Percentiles rank a stretch among this genome's conserved stretches.
These are phyloP conservation scores for Tolypocladium ovalisporum DNA, from an alignment of 2,329 filamentous ascomycete species.

Conservation along the genomic window DNA sequence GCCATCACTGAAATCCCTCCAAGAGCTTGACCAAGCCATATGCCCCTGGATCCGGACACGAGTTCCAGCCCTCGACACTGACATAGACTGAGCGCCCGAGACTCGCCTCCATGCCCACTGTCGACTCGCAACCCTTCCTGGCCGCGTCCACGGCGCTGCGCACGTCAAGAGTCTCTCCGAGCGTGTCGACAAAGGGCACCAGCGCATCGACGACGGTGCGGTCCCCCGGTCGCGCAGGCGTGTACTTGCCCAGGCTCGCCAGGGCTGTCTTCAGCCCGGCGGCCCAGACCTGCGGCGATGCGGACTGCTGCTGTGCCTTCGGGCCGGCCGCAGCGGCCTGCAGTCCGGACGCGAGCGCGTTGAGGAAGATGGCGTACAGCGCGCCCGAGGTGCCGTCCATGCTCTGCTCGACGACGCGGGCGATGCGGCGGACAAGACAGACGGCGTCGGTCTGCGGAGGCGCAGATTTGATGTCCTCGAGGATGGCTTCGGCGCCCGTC, in stretches of 20 bases:
- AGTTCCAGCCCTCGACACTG: slow-evolving; percentile 52
- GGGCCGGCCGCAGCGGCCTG: background rate
- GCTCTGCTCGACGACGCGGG: slow-evolving; percentile 51
- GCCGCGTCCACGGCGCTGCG: slow-evolving; percentile 34
- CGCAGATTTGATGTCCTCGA: background rate
- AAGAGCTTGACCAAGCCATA: slow-evolving; percentile 50
- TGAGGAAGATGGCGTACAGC: slow-evolving; percentile 52
- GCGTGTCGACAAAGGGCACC: slow-evolving; percentile 45
- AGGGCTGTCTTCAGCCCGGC: slow-evolving; percentile 47
- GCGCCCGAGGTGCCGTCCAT: slow-evolving; percentile 47
- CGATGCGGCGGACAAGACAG: slow-evolving; percentile 12
- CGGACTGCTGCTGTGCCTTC: background rate
- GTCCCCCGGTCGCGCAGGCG: slow-evolving; percentile 56
- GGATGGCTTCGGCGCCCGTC: slow-evolving; percentile 35
- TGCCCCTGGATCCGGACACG: slow-evolving; percentile 65
- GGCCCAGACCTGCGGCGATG: slow-evolving; percentile 17
- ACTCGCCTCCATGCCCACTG: slow-evolving; percentile 64
- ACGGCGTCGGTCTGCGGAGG: background rate
- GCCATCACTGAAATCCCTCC: slow-evolving; percentile 27
- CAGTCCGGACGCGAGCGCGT: slow-evolving; percentile 43
- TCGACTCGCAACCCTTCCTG: slow-evolving; percentile 51
- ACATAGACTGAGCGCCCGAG: slow-evolving; percentile 67
- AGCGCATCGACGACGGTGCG: slow-evolving; percentile 64
- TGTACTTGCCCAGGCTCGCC: slow-evolving; percentile 51
- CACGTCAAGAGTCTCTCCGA: slow-evolving; percentile 34